Conservation (phyloP, 1,284 basidiomycete genomes). For the Ustilago tritici region DNA sequence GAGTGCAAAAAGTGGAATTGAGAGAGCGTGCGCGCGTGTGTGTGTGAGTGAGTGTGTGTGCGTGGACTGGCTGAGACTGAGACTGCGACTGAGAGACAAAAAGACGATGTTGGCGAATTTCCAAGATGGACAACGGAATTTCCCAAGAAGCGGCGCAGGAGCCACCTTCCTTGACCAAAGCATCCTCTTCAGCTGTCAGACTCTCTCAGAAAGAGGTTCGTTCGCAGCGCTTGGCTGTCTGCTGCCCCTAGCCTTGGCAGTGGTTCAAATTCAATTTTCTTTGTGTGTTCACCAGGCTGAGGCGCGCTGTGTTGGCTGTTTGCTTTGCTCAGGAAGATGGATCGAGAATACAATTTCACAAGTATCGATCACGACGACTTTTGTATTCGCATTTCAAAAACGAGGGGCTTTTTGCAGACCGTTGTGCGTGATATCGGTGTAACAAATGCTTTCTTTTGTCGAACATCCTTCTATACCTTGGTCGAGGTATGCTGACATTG, state of each 20-base stretch:
- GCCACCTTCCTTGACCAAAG: slow-evolving; percentile 26
- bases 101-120: slow-evolving; percentile 16
- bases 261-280: background rate
- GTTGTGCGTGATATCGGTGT: background rate
- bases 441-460: slow-evolving; percentile 3
- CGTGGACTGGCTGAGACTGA: background rate
- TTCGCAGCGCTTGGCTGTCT: slow-evolving; percentile 14
- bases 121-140: slow-evolving; percentile 4
- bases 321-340: slow-evolving; percentile 13
- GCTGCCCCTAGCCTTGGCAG: slow-evolving; percentile 23
- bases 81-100: background rate
- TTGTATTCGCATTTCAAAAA: slow-evolving; percentile 17
- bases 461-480: background rate
- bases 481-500: background rate
- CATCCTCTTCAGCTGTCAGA: slow-evolving; percentile 1
- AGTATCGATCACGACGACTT: slow-evolving; percentile 32
- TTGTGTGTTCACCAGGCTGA: background rate
- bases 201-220: background rate
- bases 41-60: slow-evolving; percentile 23
- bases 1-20: background rate
- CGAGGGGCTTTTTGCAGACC: background rate
- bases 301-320: background rate
- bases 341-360: slow-evolving; percentile 25
- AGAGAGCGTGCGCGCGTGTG: slow-evolving; percentile 16
- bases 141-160: slow-evolving; percentile 22